Percentiles rank a stretch among this genome's conserved stretches.
These are phyloP conservation scores for Byssochlamys sp. DNA, from an alignment of 2,329 filamentous ascomycete genomes.

Conservation along the genomic window DNA sequence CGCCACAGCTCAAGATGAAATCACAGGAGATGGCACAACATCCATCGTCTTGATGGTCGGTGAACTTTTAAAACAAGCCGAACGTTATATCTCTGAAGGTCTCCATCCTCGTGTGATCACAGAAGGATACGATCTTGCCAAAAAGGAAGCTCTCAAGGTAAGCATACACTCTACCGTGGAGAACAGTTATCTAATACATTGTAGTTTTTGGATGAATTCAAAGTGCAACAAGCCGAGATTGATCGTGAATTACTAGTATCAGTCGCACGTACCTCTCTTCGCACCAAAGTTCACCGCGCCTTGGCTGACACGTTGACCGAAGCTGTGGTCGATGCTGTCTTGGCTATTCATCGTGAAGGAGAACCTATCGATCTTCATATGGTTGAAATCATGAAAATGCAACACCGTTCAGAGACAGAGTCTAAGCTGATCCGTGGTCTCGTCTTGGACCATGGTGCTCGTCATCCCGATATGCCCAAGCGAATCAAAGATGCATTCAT, in stretches of 20 bases:
- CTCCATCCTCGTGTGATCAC: conserved; percentile 93
- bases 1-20: conserved; percentile 95
- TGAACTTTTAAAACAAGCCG: conserved; percentile 93
- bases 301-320: conserved; percentile 86
- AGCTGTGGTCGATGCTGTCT: conserved; percentile 88
- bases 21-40: conserved; percentile 94
- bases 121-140: conserved; percentile 94
- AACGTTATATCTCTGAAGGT: conserved; percentile 92
- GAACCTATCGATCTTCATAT: conserved; percentile 95
- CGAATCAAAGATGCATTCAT: conserved; percentile 91
- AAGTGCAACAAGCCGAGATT: conserved; percentile 73
- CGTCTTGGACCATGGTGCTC: conserved; percentile 85
- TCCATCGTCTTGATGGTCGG: conserved; percentile 91
- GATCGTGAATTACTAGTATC: conserved; percentile 89
- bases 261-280: conserved; percentile 85
- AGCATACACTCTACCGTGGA: conserved; percentile 5
- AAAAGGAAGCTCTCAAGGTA: conserved; percentile 81
- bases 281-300: conserved; percentile 84
- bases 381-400: conserved; percentile 99
- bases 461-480: conserved; percentile 98
- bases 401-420: conserved; percentile 90
- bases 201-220: conserved; percentile 88
- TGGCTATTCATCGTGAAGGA: conserved; percentile 81
- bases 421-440: conserved; percentile 91
- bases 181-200: conserved; percentile 8